A percentile compares a stretch with the other conserved stretches of the same genome.
Evolutionary conservation across 192 early-diverging fungal species (phyloP).

Genomic region (Rhizophagus prolifer): DNA sequence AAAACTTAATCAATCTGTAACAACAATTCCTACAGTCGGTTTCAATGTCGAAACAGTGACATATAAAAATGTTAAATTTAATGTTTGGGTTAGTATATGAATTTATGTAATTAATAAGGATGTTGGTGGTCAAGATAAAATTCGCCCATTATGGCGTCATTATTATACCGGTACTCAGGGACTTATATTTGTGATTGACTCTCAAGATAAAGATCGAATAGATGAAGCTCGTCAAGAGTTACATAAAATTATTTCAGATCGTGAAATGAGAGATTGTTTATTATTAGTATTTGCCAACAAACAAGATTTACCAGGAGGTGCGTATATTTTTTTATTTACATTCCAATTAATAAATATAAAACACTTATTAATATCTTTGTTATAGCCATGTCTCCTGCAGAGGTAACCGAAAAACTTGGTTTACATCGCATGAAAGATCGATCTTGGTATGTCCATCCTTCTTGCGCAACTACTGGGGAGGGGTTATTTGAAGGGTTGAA

Average conservation of each 20-base stretch:
- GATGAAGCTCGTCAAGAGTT: conserved; percentile 83
- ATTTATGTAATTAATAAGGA: conserved; percentile 44
- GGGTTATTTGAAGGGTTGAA: conserved; percentile 83
- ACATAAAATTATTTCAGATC: conserved; percentile 77
- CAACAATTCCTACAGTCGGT: conserved; percentile 96
- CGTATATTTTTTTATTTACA: background rate
- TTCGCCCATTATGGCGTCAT: conserved; percentile 83
- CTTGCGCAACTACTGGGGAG: conserved; percentile 80
- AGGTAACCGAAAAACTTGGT: conserved; percentile 90
- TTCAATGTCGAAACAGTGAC: conserved; percentile 87
- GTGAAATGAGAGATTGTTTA: conserved; percentile 83
- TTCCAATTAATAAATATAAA: background rate
- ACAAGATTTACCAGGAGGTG: conserved; percentile 70
- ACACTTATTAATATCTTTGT: background rate
- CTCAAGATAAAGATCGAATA: conserved; percentile 83
- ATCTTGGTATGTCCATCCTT: conserved; percentile 91
- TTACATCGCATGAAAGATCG: conserved; percentile 83
- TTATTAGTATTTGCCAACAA: conserved; percentile 85
- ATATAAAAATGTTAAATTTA: conserved; percentile 85
- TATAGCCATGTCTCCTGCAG: conserved; percentile 87
- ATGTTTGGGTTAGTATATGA: conserved; percentile 60
- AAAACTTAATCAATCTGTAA: conserved; percentile 97
- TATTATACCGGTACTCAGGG: conserved; percentile 85
- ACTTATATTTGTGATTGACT: conserved; percentile 87
- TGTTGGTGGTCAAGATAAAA: conserved; percentile 91